Conservation (phyloP, 257 asterid species). For the Nicotiana undulata region DNA sequence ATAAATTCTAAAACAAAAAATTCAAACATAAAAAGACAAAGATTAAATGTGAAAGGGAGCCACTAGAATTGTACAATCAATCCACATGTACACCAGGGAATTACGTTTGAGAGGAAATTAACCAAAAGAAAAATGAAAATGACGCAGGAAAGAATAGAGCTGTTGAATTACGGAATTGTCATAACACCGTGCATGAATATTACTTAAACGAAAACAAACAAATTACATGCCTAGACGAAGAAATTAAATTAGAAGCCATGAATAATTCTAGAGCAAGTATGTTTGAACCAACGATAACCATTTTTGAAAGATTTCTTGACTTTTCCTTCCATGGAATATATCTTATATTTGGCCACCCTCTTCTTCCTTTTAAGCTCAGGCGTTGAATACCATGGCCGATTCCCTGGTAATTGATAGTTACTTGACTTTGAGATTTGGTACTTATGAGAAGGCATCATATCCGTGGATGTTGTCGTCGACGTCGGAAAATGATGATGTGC, state of each 20-base stretch:
- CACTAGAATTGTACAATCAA: neutral
- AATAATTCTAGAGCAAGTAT: constrained; percentile 38
- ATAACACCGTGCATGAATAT: neutral
- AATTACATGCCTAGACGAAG: neutral
- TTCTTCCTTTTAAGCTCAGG: constrained; percentile 51
- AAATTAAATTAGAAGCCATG: constrained; percentile 24
- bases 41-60: neutral
- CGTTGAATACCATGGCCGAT: constrained; percentile 28
- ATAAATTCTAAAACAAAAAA: too few species aligned
- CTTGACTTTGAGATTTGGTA: neutral
- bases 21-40: neutral
- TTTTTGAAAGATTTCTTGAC: constrained; percentile 41
- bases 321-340: constrained; percentile 61
- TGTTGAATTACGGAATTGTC: neutral
- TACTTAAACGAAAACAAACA: neutral
- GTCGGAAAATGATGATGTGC: neutral
- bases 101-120: neutral
- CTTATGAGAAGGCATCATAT: neutral
- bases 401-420: neutral
- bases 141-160: neutral
- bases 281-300: constrained; percentile 58
- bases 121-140: neutral
- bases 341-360: constrained; percentile 53
- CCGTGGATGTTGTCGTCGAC: neutral
- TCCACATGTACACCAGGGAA: neutral